Evolutionary conservation across 805 yeast species (phyloP).

Genomic region (Starmerella bacillaris): DNA sequence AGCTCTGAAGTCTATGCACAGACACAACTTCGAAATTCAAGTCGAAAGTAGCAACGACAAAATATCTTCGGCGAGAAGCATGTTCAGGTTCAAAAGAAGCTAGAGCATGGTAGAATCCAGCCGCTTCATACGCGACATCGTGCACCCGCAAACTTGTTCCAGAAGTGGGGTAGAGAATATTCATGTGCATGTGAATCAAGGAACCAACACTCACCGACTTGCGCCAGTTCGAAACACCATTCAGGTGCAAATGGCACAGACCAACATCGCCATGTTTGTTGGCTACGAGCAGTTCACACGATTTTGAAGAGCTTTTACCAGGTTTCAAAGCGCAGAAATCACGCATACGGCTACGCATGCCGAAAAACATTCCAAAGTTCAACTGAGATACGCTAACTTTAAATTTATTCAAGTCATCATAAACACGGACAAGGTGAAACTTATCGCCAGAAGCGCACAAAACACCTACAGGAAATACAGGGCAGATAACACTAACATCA

Average conservation of each 20-base stretch:
- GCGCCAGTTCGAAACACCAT: conserved; percentile 27
- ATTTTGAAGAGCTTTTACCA: too few species aligned
- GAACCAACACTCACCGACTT: conserved; percentile 25
- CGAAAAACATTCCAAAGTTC: too few species aligned
- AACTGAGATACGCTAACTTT: not conserved
- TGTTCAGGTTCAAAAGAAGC: conserved; percentile 27
- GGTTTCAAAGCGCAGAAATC: too few species aligned
- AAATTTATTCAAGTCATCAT: not conserved
- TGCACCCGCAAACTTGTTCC: conserved; percentile 34
- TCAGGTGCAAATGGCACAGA: conserved; percentile 33
- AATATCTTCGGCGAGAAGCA: conserved; percentile 32
- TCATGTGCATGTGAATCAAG: conserved; percentile 27
- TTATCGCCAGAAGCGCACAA: too few species aligned
- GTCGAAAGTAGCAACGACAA: conserved; percentile 34
- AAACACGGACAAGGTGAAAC: too few species aligned
- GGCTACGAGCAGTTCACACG: conserved; percentile 27
- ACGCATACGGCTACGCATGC: too few species aligned
- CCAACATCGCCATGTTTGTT: conserved; percentile 32
- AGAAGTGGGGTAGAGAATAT: conserved; percentile 36
- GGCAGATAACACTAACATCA: too few species aligned
- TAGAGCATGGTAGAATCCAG: conserved; percentile 32
- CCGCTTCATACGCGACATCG: conserved; percentile 37
- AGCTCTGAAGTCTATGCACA: conserved; percentile 45
- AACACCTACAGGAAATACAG: too few species aligned
- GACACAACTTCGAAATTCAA: conserved; percentile 33